Evolutionary conservation across 1,284 basidiomycete species (phyloP), one percentile per base, ranked within the genome.

Genomic region (Melanopsichium pennsylvanicum): DNA sequence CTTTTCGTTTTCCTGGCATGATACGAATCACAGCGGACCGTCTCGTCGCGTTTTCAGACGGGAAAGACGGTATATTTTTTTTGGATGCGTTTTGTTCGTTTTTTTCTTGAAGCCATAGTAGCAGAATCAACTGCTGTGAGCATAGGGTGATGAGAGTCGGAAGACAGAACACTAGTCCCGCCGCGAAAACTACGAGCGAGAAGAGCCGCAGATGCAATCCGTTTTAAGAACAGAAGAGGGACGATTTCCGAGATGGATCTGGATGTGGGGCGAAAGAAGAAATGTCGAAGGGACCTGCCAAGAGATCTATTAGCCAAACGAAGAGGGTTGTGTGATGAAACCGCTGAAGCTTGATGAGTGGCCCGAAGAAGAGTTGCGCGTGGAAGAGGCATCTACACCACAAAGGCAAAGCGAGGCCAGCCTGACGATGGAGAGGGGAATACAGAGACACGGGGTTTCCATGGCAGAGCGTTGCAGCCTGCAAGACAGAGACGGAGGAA

Each of bases 301-400:
- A 60, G n/a, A n/a, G 47, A 48, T 60, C 57, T 60, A 60, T 57
- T 34, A 39, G 45, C 35, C 46, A 46, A 49, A 42, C 45, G n/a
- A n/a, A 56, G 40, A 47, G 38, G 25, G 34, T 35, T 7, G 36
- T 32, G 47, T 35, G 44, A 16, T 23, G 37, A 16, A 29, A 40
- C 49, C 57, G 57, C 57, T 52, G 57, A 60, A 52, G 57, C 57
- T 52, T 35, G 23, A 57, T 12, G 42, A 22, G 27, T 32, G 27
- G 27, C 8, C 13, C 27, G 35, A 29, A 34, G 26, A 33, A 39
- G 8, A 26, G 42, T 18, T 36, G 36, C 25, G 32, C 8, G 16
- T 31, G 35, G 29, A 21, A 27, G 40, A 12, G 15, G 15, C 40
- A 9, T 33, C 35, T 10, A 25, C 29, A 11, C 18, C 23, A 26